Evolutionary conservation across 1,284 basidiomycete genomes (phyloP).

Genomic region (Wolfiporia cocos): DNA sequence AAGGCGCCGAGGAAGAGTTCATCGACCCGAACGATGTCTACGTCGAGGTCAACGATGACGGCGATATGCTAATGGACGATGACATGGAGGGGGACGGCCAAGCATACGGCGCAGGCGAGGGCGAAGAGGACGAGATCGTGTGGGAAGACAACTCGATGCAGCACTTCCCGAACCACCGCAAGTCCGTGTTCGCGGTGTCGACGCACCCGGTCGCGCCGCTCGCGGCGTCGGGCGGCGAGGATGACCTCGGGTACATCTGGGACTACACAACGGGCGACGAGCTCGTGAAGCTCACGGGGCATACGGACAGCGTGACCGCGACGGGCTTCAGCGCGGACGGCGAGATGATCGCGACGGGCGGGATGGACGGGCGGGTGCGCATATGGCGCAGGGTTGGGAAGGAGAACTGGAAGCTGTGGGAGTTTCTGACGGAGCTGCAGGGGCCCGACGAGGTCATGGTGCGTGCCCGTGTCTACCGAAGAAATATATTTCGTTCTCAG

Average conservation of each 20-base stretch:
- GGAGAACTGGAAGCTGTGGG: conserved; percentile 77
- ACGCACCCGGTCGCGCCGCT: conserved; percentile 85
- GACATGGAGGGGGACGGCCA: conserved; percentile 52
- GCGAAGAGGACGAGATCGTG: conserved; percentile 32
- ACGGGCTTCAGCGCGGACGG: conserved; percentile 85
- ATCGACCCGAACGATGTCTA: conserved; percentile 59
- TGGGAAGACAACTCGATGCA: conserved; percentile 62
- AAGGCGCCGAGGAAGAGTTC: conserved; percentile 42
- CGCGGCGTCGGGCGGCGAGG: conserved; percentile 91
- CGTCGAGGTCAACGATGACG: conserved; percentile 62
- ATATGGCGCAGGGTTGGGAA: conserved; percentile 83
- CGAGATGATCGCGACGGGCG: conserved; percentile 89
- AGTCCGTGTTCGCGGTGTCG: conserved; percentile 82
- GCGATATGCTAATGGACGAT: conserved; percentile 71
- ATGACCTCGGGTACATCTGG: conserved; percentile 95
- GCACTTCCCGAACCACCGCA: conserved; percentile 54
- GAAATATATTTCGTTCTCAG: neutral
- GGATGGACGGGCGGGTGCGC: conserved; percentile 94
- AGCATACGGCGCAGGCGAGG: conserved; percentile 25
- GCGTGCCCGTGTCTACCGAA: conserved; percentile 23
- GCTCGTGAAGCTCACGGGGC: conserved; percentile 83
- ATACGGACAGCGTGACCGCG: conserved; percentile 86
- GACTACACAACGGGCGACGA: conserved; percentile 79
- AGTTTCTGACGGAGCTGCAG: conserved; percentile 87
- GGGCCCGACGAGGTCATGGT: conserved; percentile 96